Base-by-base conservation (phyloP, 495 filamentous ascomycete genomes). In the Staphylotrichum tortipilum region DNA sequence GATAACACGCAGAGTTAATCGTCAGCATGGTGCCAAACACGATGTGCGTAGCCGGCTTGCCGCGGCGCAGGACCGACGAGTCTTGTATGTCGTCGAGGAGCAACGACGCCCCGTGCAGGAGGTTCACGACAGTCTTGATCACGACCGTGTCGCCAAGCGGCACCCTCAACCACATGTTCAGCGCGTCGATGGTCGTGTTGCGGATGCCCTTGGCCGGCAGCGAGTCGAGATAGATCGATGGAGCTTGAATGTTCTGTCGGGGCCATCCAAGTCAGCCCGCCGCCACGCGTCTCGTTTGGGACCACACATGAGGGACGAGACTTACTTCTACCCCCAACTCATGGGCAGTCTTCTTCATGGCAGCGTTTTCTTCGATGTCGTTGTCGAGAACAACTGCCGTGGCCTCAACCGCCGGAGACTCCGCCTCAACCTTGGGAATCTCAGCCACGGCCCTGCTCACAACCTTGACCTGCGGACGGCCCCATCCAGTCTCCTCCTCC, bases 11-110 rank as follows among this genome's bases (percentile, higher is more conserved):
- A 0, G 82, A 82, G 63, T 94, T 95, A 66, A 94, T 91, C 7
- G 88, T 90, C 60, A 92, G 88, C 4, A 86, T 83, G 0, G 79
- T 82, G 26, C 89, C 89, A 59, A 90, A 95, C 36, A 95, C 89
- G 54, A 74, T 79, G 67, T 95, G 87, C 0, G 89, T 84, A 26
- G 92, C 86, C 3, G 89, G 89, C 24, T 85, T 73, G 21, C 89
- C 89, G 49, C 89, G 80, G 19, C 89, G 79, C 11, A 95, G 75
- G 30, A 77, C 53, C 0, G 86, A 89, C 30, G 72, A 78, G 65
- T 95, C 84, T 68, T 88, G 79, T 18, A 87, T 83, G 60, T 88
- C 89, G 58, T 95, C 89, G 51, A 95, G 22, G 46, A 60, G 48
- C 7, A 60, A 29, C 4, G 57, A 60, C 0, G 50, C 47, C 2